Base-by-base conservation (phyloP, 2,329 filamentous ascomycete species). In the Thielaviopsis punctulata region DNA sequence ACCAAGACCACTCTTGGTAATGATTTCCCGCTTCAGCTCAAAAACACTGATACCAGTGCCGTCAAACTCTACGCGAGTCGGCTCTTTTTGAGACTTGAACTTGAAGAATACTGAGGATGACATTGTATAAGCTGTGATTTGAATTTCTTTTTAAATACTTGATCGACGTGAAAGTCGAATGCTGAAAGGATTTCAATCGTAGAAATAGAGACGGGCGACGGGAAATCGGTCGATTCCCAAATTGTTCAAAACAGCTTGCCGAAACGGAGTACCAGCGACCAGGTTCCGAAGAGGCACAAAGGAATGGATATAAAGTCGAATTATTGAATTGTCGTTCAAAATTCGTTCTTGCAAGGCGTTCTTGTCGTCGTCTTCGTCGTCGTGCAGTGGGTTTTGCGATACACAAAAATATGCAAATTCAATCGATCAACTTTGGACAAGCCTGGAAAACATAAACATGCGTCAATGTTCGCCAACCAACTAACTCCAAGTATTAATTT, bases 41-140 rank as follows among this genome's bases (percentile, higher is more conserved):
- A 96, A 98, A 58, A 96, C 92, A 56, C 90, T 95, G 64, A 96
- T 94, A 68, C 87, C 87, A 61, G 90, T 95, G 64, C 92, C 92
- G 69, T 98, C 90, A 67, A 98, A 96, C 63, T 89, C 86, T 62
- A 98, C 88, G 63, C 89, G 81, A 54, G 87, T 87, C 56, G 88
- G 86, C 65, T 96, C 92, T 72, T 88, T 95, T 65, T 93, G 88
- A 60, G 90, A 96, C 72, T 95, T 96, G 82, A 98, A 98, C 72
- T 95, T 95, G 85, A 95, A 98, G 71, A 95, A 96, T 64, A 98
- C 92, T 59, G 89, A 96, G 53, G 92, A 95, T 65, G 87, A 80
- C 89, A 95, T 95, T 63, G 63, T 79, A 71, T 65, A 15, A 13
- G 15, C 15, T 13, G 23, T 21, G 18, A 39, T 41, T 12, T 27